phyloP scores from a whole-genome alignment of 441 rosid species.

The Pelargonium australe region DNA sequence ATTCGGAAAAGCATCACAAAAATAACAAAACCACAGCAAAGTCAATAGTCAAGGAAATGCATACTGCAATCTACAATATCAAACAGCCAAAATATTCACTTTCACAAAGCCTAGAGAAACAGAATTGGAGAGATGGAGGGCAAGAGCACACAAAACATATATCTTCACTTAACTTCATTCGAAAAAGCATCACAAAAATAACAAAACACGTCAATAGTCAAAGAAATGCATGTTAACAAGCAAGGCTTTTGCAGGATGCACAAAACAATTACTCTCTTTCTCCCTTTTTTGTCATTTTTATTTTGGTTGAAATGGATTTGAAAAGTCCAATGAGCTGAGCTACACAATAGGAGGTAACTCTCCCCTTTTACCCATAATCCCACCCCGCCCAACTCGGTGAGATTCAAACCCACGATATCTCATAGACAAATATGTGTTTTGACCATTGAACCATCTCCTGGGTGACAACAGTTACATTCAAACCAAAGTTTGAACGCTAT shows the following conservation, averaged over 20 bases:
- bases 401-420: too few species aligned
- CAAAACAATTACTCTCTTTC: neutral
- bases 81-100: conserved; percentile 21
- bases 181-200: neutral
- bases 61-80: conserved; percentile 53
- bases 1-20: neutral
- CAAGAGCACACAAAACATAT: neutral
- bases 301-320: too few species aligned
- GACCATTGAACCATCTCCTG: too few species aligned
- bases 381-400: too few species aligned
- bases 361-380: too few species aligned
- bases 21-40: neutral
- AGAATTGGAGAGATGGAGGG: neutral
- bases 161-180: conserved; percentile 10
- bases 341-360: too few species aligned
- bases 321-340: too few species aligned
- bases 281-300: too few species aligned
- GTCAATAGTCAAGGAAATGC: neutral
- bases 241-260: neutral
- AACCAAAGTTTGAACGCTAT: too few species aligned
- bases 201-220: neutral
- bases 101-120: neutral
- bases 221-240: neutral
- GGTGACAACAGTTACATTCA: too few species aligned
- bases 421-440: too few species aligned